Evolutionary conservation across 305 asterid genomes (phyloP).

Genomic region (Caryopteris hybrid): DNA sequence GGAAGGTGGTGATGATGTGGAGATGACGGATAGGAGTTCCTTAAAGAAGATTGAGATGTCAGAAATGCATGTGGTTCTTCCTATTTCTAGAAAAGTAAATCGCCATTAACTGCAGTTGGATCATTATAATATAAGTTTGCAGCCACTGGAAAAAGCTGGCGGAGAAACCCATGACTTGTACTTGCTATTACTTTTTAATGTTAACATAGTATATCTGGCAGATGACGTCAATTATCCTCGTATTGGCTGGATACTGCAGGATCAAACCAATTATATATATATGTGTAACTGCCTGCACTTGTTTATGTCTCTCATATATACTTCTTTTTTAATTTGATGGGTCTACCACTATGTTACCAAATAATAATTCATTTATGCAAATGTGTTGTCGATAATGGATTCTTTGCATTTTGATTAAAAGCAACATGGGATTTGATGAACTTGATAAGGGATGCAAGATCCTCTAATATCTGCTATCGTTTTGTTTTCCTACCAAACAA

Average conservation of each 20-base stretch:
- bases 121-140: neutral
- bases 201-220: neutral
- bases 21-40: slow-evolving; percentile 7
- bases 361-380: no score
- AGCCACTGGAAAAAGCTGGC: no score
- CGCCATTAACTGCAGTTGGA: no score
- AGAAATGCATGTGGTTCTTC: neutral
- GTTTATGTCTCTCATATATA: neutral
- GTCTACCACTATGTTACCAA: no score
- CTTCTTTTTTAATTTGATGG: neutral
- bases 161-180: slow-evolving; percentile 15
- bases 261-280: neutral
- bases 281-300: neutral
- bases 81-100: slow-evolving; percentile 16
- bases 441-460: no score
- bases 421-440: no score
- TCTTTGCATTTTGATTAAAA: no score
- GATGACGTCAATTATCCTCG: slow-evolving; percentile 4
- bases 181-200: neutral
- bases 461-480: no score
- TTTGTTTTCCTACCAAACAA: no score
- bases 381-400: no score
- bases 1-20: slow-evolving; percentile 11
- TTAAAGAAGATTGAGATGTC: slow-evolving; percentile 7
- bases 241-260: neutral